Evolutionary conservation across 2,329 filamentous ascomycete species (phyloP), one percentile per base, ranked within the genome.

Genomic region (Lecanicillium sp.): DNA sequence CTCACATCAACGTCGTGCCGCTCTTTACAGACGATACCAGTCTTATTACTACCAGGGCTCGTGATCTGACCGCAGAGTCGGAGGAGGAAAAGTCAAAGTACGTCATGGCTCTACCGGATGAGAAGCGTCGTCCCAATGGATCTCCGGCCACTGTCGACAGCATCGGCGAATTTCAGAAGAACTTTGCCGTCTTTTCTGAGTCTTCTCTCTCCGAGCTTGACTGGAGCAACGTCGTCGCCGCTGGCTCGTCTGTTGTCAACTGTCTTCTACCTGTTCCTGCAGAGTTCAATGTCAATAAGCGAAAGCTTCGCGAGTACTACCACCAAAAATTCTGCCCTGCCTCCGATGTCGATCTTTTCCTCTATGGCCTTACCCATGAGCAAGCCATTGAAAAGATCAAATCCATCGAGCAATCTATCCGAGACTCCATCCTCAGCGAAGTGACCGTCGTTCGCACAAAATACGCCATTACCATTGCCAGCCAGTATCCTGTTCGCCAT

Each of bases 361-460:
- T 94, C 20, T 90, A 92, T 51, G 87, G 81, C 0, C 68, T 94
- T 45, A 80, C 71, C 8, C 84, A 92, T 50, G 77, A 87, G 34
- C 67, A 89, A 54, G 87, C 84, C 1, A 66, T 88, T 14, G 79
- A 87, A 52, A 92, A 94, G 66, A 92, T 94, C 60, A 82, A 83
- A 54, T 69, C 86, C 47, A 90, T 94, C 43, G 87, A 94, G 57
- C 63, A 69, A 17, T 72, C 69, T n/a, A 72, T 94, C 48, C 78
- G 77, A 32, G 83, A 92, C 59, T 79, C 83, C 4, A 81, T 94
- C 38, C 67, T 94, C 17, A 76, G 80, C n/a, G 87, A 94, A 59
- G 86, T 84, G 1, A 90, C 86, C 0, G 86, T 85, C 0, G 77
- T 94, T 33, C 75, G 87, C 27, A 94, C 87, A 14, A 94, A 90